Percentiles rank a stretch among this genome's conserved stretches.
Evolutionary conservation across 495 filamentous ascomycete species (phyloP).

Genomic region (Choiromyces venosus): DNA sequence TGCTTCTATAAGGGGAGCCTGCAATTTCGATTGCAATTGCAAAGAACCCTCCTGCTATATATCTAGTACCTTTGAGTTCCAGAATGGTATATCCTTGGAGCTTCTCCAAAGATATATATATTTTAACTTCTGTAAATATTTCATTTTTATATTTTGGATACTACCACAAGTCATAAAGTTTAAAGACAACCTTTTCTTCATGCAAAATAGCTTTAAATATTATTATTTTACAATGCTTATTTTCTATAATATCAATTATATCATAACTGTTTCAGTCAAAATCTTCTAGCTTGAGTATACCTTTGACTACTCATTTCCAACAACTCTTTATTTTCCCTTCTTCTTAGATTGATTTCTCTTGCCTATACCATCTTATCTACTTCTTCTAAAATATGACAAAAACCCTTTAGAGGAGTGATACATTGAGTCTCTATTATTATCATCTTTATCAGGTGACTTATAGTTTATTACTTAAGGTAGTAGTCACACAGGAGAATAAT

Average conservation of each 20-base stretch:
- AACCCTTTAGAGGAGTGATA: too few relatives aligned
- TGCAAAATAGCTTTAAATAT: constrained; percentile 1
- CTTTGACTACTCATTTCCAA: too few relatives aligned
- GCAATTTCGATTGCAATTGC: constrained; percentile 4
- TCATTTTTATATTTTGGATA: constrained; percentile 8
- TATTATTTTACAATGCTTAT: background rate
- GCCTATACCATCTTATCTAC: too few relatives aligned
- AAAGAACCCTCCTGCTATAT: background rate
- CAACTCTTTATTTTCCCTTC: too few relatives aligned
- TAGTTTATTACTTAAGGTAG: too few relatives aligned
- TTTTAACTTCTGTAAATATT: constrained; percentile 7
- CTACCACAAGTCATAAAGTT: constrained; percentile 5
- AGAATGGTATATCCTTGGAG: background rate
- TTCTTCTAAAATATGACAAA: too few relatives aligned
- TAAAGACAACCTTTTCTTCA: constrained; percentile 5
- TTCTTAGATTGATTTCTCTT: too few relatives aligned
- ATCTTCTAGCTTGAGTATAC: too few relatives aligned
- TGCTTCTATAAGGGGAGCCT: constrained; percentile 1
- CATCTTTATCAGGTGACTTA: too few relatives aligned
- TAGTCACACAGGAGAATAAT: too few relatives aligned
- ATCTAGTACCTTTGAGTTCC: constrained; percentile 3
- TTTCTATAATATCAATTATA: constrained; percentile 5
- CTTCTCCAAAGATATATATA: background rate
- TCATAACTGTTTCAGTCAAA: too few relatives aligned
- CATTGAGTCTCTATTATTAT: too few relatives aligned